Percentiles rank a stretch among this genome's conserved stretches.
Evolutionary conservation across 768 basidiomycete species (phyloP).

Genomic region (Termitomyces sp.): DNA sequence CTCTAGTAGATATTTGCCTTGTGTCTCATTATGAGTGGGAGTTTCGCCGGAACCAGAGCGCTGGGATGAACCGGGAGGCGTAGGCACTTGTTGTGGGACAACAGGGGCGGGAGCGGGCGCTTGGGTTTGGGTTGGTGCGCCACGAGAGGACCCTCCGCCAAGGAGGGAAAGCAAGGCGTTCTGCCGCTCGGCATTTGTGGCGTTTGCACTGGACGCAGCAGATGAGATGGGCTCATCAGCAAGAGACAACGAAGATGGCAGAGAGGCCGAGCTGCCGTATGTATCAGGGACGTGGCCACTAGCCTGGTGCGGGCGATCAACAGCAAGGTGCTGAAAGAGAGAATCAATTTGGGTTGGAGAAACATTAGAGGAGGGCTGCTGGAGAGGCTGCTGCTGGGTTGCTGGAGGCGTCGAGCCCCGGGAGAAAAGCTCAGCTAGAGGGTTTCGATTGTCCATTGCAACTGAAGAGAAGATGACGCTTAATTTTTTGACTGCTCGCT

Average conservation of each 20-base stretch:
- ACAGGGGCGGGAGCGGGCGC: slow-evolving; percentile 10
- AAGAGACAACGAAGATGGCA: slow-evolving; percentile 37
- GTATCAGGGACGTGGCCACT: slow-evolving; percentile 16
- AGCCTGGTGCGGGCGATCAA: slow-evolving; percentile 29
- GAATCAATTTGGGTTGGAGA: slow-evolving; percentile 62
- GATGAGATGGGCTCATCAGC: slow-evolving; percentile 39
- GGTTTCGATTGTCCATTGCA: slow-evolving; percentile 37
- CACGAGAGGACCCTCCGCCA: slow-evolving; percentile 30
- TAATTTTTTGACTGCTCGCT: slow-evolving; percentile 17
- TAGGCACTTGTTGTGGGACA: slow-evolving; percentile 57
- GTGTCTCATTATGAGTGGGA: slow-evolving; percentile 54
- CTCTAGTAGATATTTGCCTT: slow-evolving; percentile 72
- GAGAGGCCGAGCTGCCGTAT: slow-evolving; percentile 28
- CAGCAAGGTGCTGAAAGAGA: slow-evolving; percentile 53
- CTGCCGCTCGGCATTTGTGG: slow-evolving; percentile 58
- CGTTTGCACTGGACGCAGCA: slow-evolving; percentile 33
- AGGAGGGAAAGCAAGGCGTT: slow-evolving; percentile 71
- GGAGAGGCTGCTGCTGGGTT: slow-evolving; percentile 22
- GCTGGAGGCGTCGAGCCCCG: slow-evolving; percentile 47
- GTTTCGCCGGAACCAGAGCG: slow-evolving; percentile 47
- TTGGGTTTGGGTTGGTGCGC: slow-evolving; percentile 17
- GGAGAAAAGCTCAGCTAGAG: slow-evolving; percentile 47
- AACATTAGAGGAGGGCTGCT: slow-evolving; percentile 36
- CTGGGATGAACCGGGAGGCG: slow-evolving; percentile 59
- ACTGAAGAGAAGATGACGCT: slow-evolving; percentile 7